A percentile compares a stretch with the other conserved stretches of the same genome.
Evolutionary conservation across 805 yeast species (phyloP).

Genomic region (Yarrowia sp.): DNA sequence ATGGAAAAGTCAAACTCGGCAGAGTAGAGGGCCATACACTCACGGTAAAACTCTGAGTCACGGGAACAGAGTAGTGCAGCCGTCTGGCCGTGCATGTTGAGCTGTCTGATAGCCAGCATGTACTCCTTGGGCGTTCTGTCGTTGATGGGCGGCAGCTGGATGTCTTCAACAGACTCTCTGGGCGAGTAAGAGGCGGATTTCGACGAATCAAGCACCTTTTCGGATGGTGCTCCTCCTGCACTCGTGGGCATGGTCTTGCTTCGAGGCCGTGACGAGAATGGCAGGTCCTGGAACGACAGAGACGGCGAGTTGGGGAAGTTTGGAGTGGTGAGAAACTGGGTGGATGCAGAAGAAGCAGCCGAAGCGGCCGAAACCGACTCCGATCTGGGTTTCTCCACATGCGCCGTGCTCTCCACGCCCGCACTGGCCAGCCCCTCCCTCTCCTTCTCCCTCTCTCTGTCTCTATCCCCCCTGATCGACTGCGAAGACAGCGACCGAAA

Average conservation of each 20-base stretch:
- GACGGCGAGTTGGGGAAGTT: slow-evolving; percentile 4
- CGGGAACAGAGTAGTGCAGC: slow-evolving; percentile 38
- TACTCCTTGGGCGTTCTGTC: slow-evolving; percentile 7
- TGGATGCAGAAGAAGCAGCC: background rate
- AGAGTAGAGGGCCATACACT: slow-evolving; percentile 38
- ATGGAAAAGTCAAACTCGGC: slow-evolving; percentile 49
- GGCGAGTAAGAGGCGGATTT: slow-evolving; percentile 20
- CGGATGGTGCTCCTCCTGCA: background rate
- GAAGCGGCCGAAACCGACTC: background rate
- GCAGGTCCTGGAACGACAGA: slow-evolving; percentile 12
- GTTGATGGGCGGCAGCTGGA: slow-evolving; percentile 2
- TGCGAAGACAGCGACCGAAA: slow-evolving; percentile 11
- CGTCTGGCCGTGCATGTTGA: slow-evolving; percentile 30
- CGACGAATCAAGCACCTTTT: slow-evolving; percentile 16
- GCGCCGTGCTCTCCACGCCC: background rate
- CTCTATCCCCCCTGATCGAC: background rate
- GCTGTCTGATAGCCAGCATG: slow-evolving; percentile 32
- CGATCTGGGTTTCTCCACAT: background rate
- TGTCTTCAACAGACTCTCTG: slow-evolving; percentile 15
- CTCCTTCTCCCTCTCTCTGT: background rate
- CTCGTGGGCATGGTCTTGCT: slow-evolving; percentile 11
- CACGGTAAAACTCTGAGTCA: slow-evolving; percentile 36
- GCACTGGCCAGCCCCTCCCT: no score
- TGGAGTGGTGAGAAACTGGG: slow-evolving; percentile 1
- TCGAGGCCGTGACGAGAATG: slow-evolving; percentile 4